Percentiles rank a stretch among this genome's conserved stretches.
phyloP scores from a whole-genome alignment of 768 basidiomycete species.

The Suillus variegatus region DNA sequence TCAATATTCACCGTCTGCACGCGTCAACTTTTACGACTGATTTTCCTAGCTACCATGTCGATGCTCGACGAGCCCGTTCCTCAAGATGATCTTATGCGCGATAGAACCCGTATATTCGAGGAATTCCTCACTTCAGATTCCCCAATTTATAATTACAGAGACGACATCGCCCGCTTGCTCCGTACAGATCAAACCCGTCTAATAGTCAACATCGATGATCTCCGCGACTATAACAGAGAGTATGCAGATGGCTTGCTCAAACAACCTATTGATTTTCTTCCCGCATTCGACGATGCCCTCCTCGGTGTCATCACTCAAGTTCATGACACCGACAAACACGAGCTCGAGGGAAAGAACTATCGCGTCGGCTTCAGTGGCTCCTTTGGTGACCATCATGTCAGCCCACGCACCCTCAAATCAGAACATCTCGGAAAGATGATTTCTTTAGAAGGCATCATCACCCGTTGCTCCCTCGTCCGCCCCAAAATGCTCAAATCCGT shows the following conservation, averaged over 20 bases:
- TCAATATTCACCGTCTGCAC: slow-evolving; percentile 17
- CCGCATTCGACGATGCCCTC: slow-evolving; percentile 89
- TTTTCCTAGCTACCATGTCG: slow-evolving; percentile 25
- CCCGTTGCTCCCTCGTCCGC: slow-evolving; percentile 94
- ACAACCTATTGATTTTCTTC: slow-evolving; percentile 82
- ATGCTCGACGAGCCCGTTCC: slow-evolving; percentile 56
- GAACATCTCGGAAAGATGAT: slow-evolving; percentile 95
- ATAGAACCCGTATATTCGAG: slow-evolving; percentile 77
- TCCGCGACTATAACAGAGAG: slow-evolving; percentile 89
- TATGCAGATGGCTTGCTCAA: slow-evolving; percentile 88
- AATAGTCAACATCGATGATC: slow-evolving; percentile 93
- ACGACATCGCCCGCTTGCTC: slow-evolving; percentile 82
- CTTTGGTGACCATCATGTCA: slow-evolving; percentile 98
- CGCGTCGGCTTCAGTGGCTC: slow-evolving; percentile 92
- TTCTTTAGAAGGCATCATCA: slow-evolving; percentile 96
- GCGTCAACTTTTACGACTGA: slow-evolving; percentile 19
- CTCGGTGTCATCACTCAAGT: slow-evolving; percentile 69
- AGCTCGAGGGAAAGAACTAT: slow-evolving; percentile 76
- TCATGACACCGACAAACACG: slow-evolving; percentile 79
- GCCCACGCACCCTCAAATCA: slow-evolving; percentile 87
- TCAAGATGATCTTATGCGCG: slow-evolving; percentile 71
- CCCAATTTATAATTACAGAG: slow-evolving; percentile 76
- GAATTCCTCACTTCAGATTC: slow-evolving; percentile 78
- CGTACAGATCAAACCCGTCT: slow-evolving; percentile 83
- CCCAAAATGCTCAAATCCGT: slow-evolving; percentile 98